phyloP scores from a whole-genome alignment of 805 yeast genomes.

The Yarrowia sp. region DNA sequence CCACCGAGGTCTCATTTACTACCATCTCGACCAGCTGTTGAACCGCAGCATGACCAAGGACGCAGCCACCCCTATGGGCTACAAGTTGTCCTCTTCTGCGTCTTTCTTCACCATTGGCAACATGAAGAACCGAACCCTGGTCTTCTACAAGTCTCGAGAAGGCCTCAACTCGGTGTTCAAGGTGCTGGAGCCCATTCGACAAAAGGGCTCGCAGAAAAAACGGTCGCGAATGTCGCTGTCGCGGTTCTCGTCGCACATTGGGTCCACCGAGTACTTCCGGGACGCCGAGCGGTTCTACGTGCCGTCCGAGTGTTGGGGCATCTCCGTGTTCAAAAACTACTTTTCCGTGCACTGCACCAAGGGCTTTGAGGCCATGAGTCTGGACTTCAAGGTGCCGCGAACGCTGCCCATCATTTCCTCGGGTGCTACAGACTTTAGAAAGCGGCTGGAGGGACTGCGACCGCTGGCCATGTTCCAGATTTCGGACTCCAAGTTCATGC shows the following conservation, averaged over 20 bases:
- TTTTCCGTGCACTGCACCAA: conserved; percentile 63
- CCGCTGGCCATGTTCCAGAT: conserved; percentile 66
- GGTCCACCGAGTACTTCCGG: conserved; percentile 43
- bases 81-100: conserved; percentile 38
- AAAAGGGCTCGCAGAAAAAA: conserved; percentile 34
- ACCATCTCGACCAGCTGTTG: conserved; percentile 59
- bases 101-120: conserved; percentile 62
- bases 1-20: conserved; percentile 57
- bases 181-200: conserved; percentile 55
- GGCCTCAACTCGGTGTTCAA: conserved; percentile 51
- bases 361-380: conserved; percentile 63
- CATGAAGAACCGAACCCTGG: conserved; percentile 58
- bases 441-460: conserved; percentile 41
- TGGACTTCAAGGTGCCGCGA: conserved; percentile 54
- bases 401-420: conserved; percentile 50
- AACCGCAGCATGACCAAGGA: conserved; percentile 27
- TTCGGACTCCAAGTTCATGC: conserved; percentile 49
- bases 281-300: conserved; percentile 48
- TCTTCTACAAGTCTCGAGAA: conserved; percentile 55
- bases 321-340: conserved; percentile 62
- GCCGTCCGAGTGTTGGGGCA: conserved; percentile 55
- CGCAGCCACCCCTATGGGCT: conserved; percentile 42
- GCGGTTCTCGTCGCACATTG: conserved; percentile 28
- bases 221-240: conserved; percentile 32
- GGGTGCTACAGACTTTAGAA: conserved; percentile 35